Base-by-base conservation (phyloP, 2,329 filamentous ascomycete genomes). In the Amylocarpus encephaloides region DNA sequence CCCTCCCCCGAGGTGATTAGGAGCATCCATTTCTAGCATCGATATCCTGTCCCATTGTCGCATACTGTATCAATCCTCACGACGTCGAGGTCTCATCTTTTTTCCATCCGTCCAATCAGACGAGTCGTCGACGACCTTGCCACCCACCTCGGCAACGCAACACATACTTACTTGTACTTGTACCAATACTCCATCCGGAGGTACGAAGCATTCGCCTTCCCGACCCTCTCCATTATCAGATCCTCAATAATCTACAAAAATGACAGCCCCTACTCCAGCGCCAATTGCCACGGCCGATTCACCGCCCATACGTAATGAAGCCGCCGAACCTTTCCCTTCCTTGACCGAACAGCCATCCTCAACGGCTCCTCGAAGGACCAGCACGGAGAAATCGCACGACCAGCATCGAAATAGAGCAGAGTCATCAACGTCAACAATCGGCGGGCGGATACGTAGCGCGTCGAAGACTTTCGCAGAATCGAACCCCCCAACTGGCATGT, bases 401-500 rank as follows among this genome's bases (percentile, higher is more conserved):
- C 55, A 56, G 35, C 49, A 36, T 34, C 52, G 58, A 50, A 50
- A 19, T 13, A 46, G 55, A 35, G 48, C 49, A 6, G 44, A 52
- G 2, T 58, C 59, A 11, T 52, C 43, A 15, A 43, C 48, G 6
- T 64, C 62, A n/a, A 56, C 57, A 13, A 43, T 61, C 30, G 34
- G 52, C 50, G 54, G 47, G 16, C 62, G 63, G 19, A 36, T 66
- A 16, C 62, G 64, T 34, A 59, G 57, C 44, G 64, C 58, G 12
- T 65, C 63, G 1, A 59, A 60, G 46, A 59, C 55, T 5, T 77
- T 78, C 52, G 67, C 70, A 48, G 68, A 73, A 42, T 77, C 75
- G 5, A 70, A 68, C 11, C 66, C 72, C 10, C 75, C 73, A 1
- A 67, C 66, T 43, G 73, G 74, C 10, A 75, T 78, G 59, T 69